phyloP scores from a whole-genome alignment of 345 rosid genomes.

The Boechera divaricarpa region DNA sequence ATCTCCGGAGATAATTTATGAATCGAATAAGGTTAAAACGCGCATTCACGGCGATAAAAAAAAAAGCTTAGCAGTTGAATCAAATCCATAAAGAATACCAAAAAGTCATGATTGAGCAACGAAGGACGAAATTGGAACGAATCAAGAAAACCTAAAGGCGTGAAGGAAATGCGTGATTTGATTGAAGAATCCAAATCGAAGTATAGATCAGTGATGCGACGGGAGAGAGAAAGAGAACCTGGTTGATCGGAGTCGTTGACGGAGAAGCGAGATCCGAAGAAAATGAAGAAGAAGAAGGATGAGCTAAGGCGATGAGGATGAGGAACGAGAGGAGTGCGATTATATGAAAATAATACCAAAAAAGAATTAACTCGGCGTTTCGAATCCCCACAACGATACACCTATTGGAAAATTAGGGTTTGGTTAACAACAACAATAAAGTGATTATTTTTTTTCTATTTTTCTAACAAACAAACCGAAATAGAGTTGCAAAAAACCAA shows the following conservation, averaged over 20 bases:
- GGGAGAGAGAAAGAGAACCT: conserved; percentile 38
- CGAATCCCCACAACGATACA: conserved; percentile 40
- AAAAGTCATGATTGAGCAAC: neutral
- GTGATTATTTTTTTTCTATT: neutral
- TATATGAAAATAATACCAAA: conserved; percentile 22
- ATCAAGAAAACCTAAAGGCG: conserved; percentile 26
- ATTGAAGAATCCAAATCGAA: conserved; percentile 17
- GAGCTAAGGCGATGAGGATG: conserved; percentile 39
- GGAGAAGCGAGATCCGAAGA: conserved; percentile 42
- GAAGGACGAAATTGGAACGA: conserved; percentile 25
- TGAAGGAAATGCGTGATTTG: conserved; percentile 28
- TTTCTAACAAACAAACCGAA: conserved; percentile 13
- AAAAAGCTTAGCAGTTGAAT: neutral
- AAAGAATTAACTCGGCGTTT: conserved; percentile 37
- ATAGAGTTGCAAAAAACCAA: conserved; percentile 32
- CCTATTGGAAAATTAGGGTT: conserved; percentile 39
- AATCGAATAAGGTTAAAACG: conserved; percentile 10
- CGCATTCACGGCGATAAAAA: neutral
- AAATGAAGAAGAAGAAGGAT: conserved; percentile 3
- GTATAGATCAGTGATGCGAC: conserved; percentile 32
- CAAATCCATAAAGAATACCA: conserved; percentile 9
- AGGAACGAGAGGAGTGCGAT: conserved; percentile 44
- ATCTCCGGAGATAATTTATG: neutral
- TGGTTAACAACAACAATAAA: neutral
- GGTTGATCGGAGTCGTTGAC: conserved; percentile 31